A percentile compares a stretch with the other conserved stretches of the same genome.
Conservation (phyloP, 257 asterid genomes). For the Parsonsia alboflavescens region DNA sequence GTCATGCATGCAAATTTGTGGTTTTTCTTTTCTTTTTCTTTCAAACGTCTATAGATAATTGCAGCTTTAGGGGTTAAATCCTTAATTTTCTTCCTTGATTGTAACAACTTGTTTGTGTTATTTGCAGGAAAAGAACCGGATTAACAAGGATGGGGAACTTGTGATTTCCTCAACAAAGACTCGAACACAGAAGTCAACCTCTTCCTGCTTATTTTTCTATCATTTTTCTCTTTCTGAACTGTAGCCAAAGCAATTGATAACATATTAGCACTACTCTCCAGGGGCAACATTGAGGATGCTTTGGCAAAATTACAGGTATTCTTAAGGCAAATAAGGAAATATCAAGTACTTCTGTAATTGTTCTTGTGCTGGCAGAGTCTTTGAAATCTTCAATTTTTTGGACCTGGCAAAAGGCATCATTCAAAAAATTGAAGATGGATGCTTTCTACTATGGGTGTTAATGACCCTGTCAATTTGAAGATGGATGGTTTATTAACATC, state of each 20-base stretch:
- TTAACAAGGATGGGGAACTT: conserved; percentile 85
- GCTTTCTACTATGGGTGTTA: too few species aligned
- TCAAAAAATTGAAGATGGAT: neutral
- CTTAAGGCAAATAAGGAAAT: conserved; percentile 19
- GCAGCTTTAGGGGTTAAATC: neutral
- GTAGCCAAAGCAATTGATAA: conserved; percentile 14
- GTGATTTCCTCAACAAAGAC: conserved; percentile 85
- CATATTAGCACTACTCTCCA: conserved; percentile 23
- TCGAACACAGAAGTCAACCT: conserved; percentile 70
- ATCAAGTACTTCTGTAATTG: conserved; percentile 23
- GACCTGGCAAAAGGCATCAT: neutral
- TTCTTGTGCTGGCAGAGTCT: conserved; percentile 1
- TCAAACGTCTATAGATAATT: neutral
- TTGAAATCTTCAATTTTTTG: conserved; percentile 8
- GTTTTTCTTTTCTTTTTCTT: neutral
- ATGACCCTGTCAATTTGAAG: neutral
- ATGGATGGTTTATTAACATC: neutral
- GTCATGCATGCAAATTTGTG: neutral
- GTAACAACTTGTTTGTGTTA: conserved; percentile 3
- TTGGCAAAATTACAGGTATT: conserved; percentile 81
- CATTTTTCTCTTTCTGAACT: conserved; percentile 11
- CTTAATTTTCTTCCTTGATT: neutral
- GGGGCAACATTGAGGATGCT: conserved; percentile 88
- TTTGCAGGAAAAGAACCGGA: conserved; percentile 81
- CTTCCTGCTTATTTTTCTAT: conserved; percentile 16